These are phyloP conservation scores for Ramalina peruviana DNA, from an alignment of 495 filamentous ascomycete genomes.

Conservation along the genomic window DNA sequence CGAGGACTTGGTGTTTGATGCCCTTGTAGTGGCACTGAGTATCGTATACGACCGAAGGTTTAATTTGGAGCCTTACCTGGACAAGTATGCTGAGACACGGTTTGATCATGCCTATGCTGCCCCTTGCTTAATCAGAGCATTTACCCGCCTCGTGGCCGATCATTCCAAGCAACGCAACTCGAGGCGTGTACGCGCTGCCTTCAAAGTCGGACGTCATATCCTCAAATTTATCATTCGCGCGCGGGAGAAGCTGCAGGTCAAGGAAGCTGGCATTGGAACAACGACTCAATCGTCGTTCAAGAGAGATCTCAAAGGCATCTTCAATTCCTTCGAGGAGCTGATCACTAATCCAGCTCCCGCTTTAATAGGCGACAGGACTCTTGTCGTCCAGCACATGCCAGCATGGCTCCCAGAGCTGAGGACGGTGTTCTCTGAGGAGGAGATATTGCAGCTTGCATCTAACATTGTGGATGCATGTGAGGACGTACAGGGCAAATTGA, in stretches of 20 bases:
- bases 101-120: conserved; percentile 94
- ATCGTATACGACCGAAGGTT: conserved; percentile 93
- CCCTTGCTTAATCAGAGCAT: conserved; percentile 79
- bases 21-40: conserved; percentile 75
- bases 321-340: conserved; percentile 73
- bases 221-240: conserved; percentile 92
- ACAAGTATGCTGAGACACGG: conserved; percentile 73
- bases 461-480: conserved; percentile 89
- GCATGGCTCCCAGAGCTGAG: conserved; percentile 85
- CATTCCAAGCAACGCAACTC: conserved; percentile 68
- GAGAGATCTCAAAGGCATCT: conserved; percentile 70
- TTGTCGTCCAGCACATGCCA: conserved; percentile 94
- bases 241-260: conserved; percentile 69
- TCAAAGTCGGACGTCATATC: conserved; percentile 88
- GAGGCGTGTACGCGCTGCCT: conserved; percentile 71
- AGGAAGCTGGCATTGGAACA: conserved; percentile 81
- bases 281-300: conserved; percentile 67
- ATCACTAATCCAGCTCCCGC: conserved; percentile 79
- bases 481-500: conserved; percentile 75
- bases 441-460: conserved; percentile 82
- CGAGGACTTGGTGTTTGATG: conserved; percentile 84
- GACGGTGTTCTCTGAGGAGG: conserved; percentile 58
- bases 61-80: conserved; percentile 77
- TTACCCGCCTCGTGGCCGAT: conserved; percentile 64
- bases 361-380: conserved; percentile 81